phyloP scores from a whole-genome alignment of 2,329 filamentous ascomycete species.

The Laburnicola sp. region DNA sequence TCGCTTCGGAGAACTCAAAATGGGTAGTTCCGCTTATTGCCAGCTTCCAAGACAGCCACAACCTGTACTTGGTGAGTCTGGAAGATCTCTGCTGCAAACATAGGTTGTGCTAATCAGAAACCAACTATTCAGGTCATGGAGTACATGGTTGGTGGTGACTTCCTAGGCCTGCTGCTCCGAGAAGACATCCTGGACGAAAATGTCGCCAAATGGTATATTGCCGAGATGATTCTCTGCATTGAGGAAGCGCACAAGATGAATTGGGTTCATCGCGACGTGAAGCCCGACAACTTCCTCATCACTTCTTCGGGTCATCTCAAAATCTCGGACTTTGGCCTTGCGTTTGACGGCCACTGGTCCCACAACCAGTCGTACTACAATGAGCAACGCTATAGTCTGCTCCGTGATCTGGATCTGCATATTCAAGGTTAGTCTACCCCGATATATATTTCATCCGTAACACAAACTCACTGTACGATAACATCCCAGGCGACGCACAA shows the following conservation, averaged over 20 bases:
- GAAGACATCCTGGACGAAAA: slow-evolving; percentile 80
- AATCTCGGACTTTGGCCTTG: slow-evolving; percentile 94
- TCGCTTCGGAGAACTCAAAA: slow-evolving; percentile 80
- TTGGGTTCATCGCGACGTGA: slow-evolving; percentile 95
- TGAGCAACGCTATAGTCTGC: slow-evolving; percentile 75
- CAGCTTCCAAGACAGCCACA: slow-evolving; percentile 83
- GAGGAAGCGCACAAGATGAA: slow-evolving; percentile 86
- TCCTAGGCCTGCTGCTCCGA: slow-evolving; percentile 81
- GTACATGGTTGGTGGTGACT: slow-evolving; percentile 96
- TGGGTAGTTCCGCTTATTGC: slow-evolving; percentile 89
- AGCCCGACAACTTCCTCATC: slow-evolving; percentile 96
- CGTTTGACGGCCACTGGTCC: slow-evolving; percentile 93
- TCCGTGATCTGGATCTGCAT: slow-evolving; percentile 74
- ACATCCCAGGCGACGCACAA: slow-evolving; percentile 60
- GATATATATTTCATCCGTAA: no score
- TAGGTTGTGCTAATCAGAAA: no score
- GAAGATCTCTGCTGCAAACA: not conserved
- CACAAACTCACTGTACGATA: no score
- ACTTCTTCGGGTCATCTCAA: slow-evolving; percentile 86
- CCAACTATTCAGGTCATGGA: slow-evolving; percentile 69
- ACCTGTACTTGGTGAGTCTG: slow-evolving; percentile 72
- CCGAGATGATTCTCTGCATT: slow-evolving; percentile 94
- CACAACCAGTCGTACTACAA: slow-evolving; percentile 88
- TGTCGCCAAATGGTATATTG: slow-evolving; percentile 82
- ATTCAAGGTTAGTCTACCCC: slow-evolving; percentile 65